Evolutionary conservation across 2,329 filamentous ascomycete species (phyloP), one percentile per base, ranked within the genome.

Genomic region (Fusarium sp.): DNA sequence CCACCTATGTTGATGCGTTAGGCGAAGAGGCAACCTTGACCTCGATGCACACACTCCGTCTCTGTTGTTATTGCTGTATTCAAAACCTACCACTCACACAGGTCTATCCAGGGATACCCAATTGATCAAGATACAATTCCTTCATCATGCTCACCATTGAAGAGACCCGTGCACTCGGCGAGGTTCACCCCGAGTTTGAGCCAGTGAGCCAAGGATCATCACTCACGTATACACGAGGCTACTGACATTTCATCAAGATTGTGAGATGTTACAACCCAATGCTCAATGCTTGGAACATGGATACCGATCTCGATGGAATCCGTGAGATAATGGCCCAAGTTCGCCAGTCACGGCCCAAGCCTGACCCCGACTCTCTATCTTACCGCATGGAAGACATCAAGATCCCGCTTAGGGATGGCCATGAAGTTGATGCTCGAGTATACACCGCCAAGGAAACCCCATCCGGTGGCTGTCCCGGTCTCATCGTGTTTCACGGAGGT

Each of bases 401-500:
- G 14, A 73, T 81, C 27, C 63, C 76, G 9, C 56, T 74, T 1
- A 63, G 79, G n/a, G 78, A 79, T 47, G 73, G 70, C 5, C 54
- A 69, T 10, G 63, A 71, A 16, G 68, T 80, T 33, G 29, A 66
- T 5, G 68, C 70, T 9, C 73, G 77, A 22, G 65, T 79, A 13
- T 76, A 80, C 57, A 78, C 66, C 13, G 78, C 80, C 0, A 71
- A 66, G 7, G 36, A 63, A 9, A 29, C 36, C 5, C 27, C 75
- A 0, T 36, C 62, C 1, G 70, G 71, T 18, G 78, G 77, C 4
- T 66, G 71, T 2, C 80, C 80, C 33, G 71, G 74, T 0, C 62
- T 81, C 14, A 54, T 81, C 16, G 74, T 78, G 27, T 79, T 80
- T 33, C 79, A 80, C 20, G 80, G 80, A 0, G 80, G 79, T 20